These are phyloP conservation scores for Pichia nakasei DNA, from an alignment of 805 yeast genomes.

Conservation along the genomic window DNA sequence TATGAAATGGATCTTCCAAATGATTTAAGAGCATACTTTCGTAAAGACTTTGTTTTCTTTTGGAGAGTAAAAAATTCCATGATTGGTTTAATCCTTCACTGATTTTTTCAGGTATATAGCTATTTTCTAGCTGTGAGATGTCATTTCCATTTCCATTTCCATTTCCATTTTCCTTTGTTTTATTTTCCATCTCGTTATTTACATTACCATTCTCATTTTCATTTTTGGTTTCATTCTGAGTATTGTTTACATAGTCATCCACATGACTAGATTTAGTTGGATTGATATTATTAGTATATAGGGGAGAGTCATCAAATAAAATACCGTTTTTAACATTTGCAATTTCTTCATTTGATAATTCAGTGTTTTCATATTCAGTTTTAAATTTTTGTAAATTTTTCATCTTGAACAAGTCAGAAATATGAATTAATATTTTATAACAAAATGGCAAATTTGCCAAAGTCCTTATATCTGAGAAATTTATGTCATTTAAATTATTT, in stretches of 20 bases:
- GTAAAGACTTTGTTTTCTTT: conserved; percentile 43
- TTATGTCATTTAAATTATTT: neutral
- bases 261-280: conserved; percentile 11
- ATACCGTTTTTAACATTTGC: conserved; percentile 22
- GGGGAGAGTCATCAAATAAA: conserved; percentile 25
- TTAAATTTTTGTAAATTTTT: conserved; percentile 18
- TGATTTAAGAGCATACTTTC: conserved; percentile 36
- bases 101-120: conserved; percentile 8
- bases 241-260: conserved; percentile 8
- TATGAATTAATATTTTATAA: conserved; percentile 18
- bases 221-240: neutral
- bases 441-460: conserved; percentile 24
- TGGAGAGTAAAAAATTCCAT: conserved; percentile 39
- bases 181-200: neutral
- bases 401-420: conserved; percentile 18
- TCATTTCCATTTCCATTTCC: too few relatives aligned
- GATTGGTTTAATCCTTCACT: conserved; percentile 20
- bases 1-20: conserved; percentile 16
- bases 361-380: conserved; percentile 22
- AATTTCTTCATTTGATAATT: conserved; percentile 31
- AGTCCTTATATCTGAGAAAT: conserved; percentile 13
- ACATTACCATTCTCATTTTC: neutral
- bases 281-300: conserved; percentile 5
- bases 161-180: too few relatives aligned
- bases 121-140: neutral